These are phyloP conservation scores for Mortierella sp. DNA, from an alignment of 371 early-diverging fungal genomes.

Conservation along the genomic window DNA sequence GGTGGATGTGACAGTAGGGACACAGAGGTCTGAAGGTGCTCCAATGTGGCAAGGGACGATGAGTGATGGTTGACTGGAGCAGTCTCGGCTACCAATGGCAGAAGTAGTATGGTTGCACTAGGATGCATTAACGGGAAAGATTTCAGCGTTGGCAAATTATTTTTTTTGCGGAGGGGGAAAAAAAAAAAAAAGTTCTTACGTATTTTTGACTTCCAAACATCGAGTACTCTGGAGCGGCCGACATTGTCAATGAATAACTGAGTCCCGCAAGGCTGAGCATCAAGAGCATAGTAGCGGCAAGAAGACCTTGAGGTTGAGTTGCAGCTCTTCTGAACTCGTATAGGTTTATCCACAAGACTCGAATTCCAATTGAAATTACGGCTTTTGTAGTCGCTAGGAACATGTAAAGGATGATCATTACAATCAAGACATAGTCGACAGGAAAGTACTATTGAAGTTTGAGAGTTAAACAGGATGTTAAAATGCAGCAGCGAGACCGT, in stretches of 20 bases:
- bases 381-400: constrained; percentile 73
- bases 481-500: neutral
- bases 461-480: neutral
- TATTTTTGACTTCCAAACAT: constrained; percentile 77
- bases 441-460: constrained; percentile 61
- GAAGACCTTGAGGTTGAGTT: constrained; percentile 72
- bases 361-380: constrained; percentile 67
- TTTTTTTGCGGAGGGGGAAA: neutral
- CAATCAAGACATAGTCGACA: constrained; percentile 71
- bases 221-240: constrained; percentile 74
- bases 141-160: neutral
- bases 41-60: constrained; percentile 67
- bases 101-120: constrained; percentile 68
- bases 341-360: constrained; percentile 70
- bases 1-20: constrained; percentile 66
- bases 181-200: constrained; percentile 58
- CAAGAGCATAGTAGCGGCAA: constrained; percentile 63
- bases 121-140: too few species aligned
- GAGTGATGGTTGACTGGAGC: constrained; percentile 57
- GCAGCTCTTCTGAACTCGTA: constrained; percentile 63
- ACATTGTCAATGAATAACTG: constrained; percentile 66
- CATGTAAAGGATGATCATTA: constrained; percentile 68
- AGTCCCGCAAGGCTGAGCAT: constrained; percentile 69
- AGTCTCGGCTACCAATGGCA: constrained; percentile 55
- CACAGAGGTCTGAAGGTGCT: constrained; percentile 67